Conservation (phyloP, 805 yeast genomes). For the Candida suzukii region DNA sequence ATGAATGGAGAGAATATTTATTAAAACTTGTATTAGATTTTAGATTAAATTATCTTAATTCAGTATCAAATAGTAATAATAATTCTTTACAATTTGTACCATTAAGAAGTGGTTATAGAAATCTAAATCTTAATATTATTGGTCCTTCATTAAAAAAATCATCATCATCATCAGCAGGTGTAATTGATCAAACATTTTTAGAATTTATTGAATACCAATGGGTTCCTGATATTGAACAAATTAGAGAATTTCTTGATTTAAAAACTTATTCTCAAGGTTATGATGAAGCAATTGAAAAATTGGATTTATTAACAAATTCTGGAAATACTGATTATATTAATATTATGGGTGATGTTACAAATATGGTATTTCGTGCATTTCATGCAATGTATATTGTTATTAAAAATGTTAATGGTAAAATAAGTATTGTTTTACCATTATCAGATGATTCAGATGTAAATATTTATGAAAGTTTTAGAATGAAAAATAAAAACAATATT, state of each 20-base stretch:
- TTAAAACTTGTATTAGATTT: slow-evolving; percentile 13
- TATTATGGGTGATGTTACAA: slow-evolving; percentile 13
- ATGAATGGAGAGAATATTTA: slow-evolving; percentile 16
- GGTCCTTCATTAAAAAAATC: not conserved
- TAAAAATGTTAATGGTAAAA: slow-evolving; percentile 2
- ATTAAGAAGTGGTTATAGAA: not conserved
- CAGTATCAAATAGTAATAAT: not conserved
- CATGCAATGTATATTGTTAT: slow-evolving; percentile 14
- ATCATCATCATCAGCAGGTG: not conserved
- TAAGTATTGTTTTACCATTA: not conserved
- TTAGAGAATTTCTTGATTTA: slow-evolving; percentile 14
- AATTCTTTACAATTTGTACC: not conserved
- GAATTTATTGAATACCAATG: not conserved
- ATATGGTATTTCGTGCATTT: slow-evolving; percentile 16
- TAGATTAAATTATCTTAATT: not conserved
- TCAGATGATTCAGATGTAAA: slow-evolving; percentile 1
- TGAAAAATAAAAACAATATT: slow-evolving; percentile 6
- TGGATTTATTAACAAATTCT: slow-evolving; percentile 10
- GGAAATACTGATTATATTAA: slow-evolving; percentile 8
- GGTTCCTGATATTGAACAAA: slow-evolving; percentile 15
- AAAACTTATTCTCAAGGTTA: slow-evolving; percentile 18
- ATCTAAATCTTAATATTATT: too few species aligned
- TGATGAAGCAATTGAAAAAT: slow-evolving; percentile 16
- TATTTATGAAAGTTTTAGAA: slow-evolving; percentile 2
- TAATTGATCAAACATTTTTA: not conserved